Evolutionary conservation across 345 rosid species (phyloP).

Genomic region (Eucalyptus tenuipes): DNA sequence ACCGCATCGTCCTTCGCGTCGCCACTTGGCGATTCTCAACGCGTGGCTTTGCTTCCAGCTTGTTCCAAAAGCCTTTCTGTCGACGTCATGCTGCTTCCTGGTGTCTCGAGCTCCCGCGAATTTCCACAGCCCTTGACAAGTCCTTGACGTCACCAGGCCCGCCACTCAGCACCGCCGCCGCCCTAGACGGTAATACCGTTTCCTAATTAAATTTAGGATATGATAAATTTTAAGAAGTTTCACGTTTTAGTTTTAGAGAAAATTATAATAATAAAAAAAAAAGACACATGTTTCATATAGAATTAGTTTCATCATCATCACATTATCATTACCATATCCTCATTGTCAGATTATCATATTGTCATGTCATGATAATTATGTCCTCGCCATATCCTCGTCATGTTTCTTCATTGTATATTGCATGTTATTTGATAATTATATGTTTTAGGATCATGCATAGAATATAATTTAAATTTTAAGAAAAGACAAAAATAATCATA

Average conservation of each 20-base stretch:
- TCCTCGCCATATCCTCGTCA: background rate
- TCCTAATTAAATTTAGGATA: too few relatives aligned
- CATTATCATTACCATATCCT: background rate
- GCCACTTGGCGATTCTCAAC: background rate
- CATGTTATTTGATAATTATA: background rate
- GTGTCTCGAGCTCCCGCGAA: too few relatives aligned
- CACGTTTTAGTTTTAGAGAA: too few relatives aligned
- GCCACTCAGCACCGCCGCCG: too few relatives aligned
- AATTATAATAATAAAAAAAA: too few relatives aligned
- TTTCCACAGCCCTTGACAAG: too few relatives aligned
- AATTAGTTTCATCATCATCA: too few relatives aligned
- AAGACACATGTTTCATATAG: too few relatives aligned
- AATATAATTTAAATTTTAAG: background rate
- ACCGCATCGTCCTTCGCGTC: background rate
- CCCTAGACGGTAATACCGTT: too few relatives aligned
- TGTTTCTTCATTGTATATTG: background rate
- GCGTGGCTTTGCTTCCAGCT: background rate
- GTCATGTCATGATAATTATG: background rate
- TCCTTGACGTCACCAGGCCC: too few relatives aligned
- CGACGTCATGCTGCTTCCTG: background rate
- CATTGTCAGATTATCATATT: background rate
- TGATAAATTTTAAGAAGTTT: too few relatives aligned
- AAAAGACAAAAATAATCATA: background rate
- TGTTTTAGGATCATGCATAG: background rate
- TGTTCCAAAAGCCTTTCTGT: background rate